Evolutionary conservation across 164 flowering plant genomes (phyloP).

Genomic region (Umbilicus rupestris): DNA sequence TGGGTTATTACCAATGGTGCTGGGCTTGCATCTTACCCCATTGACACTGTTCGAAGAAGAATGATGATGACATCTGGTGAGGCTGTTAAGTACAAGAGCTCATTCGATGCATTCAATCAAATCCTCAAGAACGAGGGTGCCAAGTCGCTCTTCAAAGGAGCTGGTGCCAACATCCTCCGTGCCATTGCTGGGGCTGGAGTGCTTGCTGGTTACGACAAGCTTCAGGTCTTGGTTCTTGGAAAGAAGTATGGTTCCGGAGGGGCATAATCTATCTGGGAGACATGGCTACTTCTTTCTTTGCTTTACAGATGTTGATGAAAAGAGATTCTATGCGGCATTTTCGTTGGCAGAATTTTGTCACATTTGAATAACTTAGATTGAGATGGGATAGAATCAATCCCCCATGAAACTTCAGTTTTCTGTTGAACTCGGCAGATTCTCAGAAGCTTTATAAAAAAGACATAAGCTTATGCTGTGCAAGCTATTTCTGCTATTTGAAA

Average conservation of each 20-base stretch:
- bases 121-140: conserved; percentile 56
- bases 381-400: conserved; percentile 6
- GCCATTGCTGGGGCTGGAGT: conserved; percentile 75
- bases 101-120: conserved; percentile 51
- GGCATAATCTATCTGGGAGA: conserved; percentile 22
- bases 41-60: conserved; percentile 63
- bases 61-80: conserved; percentile 78
- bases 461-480: background rate
- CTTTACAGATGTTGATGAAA: conserved; percentile 40
- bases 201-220: conserved; percentile 64
- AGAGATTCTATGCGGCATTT: conserved; percentile 5
- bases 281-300: background rate
- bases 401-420: conserved; percentile 4
- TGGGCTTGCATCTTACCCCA: conserved; percentile 63
- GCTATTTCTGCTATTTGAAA: background rate
- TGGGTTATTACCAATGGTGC: conserved; percentile 65
- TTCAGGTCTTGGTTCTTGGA: conserved; percentile 48
- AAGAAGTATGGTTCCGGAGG: conserved; percentile 64
- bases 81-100: conserved; percentile 65
- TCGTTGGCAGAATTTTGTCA: background rate
- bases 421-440: no score
- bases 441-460: no score
- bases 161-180: conserved; percentile 63
- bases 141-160: conserved; percentile 61
- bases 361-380: conserved; percentile 20